These are phyloP conservation scores for Calonectria hawksworthii DNA, from an alignment of 2,329 filamentous ascomycete genomes.

Conservation along the genomic window DNA sequence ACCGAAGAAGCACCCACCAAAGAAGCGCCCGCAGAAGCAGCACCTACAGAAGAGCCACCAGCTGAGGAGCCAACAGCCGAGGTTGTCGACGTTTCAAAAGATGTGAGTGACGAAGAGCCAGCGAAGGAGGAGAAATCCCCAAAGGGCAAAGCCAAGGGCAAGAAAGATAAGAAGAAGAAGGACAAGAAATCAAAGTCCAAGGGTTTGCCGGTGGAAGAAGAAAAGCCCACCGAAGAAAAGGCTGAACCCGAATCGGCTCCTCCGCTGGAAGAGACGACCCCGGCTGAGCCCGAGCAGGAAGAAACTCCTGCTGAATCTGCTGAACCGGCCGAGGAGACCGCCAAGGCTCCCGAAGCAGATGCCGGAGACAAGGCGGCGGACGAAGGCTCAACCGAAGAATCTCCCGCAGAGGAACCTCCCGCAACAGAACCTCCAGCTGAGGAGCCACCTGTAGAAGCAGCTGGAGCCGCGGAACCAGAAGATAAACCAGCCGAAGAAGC, in stretches of 20 bases:
- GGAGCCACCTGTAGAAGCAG: background rate
- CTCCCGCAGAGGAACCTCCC: background rate
- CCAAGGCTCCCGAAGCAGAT: background rate
- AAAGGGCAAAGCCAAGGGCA: slow-evolving; percentile 37
- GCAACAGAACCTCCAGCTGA: background rate
- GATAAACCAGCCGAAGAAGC: slow-evolving; percentile 5
- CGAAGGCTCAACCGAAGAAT: background rate
- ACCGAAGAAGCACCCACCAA: slow-evolving; percentile 23
- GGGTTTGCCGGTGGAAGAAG: background rate
- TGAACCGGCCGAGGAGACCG: background rate
- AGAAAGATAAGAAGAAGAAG: slow-evolving; percentile 46
- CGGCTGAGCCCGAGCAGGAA: slow-evolving; percentile 1
- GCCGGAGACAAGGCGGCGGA: background rate
- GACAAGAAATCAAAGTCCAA: slow-evolving; percentile 62
- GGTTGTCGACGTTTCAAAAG: background rate
- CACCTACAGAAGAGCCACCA: slow-evolving; percentile 14
- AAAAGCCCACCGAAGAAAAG: slow-evolving; percentile 1
- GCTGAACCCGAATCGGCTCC: background rate
- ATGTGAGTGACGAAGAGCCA: background rate
- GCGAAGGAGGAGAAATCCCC: slow-evolving; percentile 12
- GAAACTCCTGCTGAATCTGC: background rate
- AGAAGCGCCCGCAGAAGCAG: slow-evolving; percentile 18
- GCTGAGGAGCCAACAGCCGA: slow-evolving; percentile 1
- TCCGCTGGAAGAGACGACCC: background rate
- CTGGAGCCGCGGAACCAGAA: background rate